Percentiles rank a stretch among this genome's conserved stretches.
These are phyloP conservation scores for Trypanosoma boissoni DNA, from an alignment of 208 protist species.

Conservation along the genomic window DNA sequence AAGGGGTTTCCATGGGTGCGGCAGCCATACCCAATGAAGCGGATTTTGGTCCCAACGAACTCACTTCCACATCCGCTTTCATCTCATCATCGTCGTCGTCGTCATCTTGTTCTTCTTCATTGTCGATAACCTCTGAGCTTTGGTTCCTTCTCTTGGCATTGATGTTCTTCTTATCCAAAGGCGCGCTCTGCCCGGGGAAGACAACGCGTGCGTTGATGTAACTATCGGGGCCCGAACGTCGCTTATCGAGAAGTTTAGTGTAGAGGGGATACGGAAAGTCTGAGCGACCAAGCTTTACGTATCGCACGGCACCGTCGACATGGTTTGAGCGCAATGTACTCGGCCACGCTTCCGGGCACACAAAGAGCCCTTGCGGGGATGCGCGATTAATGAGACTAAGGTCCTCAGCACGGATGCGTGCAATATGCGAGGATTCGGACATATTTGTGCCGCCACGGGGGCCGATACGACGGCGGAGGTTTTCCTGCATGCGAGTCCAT, in stretches of 20 bases:
- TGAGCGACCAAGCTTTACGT: conserved; percentile 58
- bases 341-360: conserved; percentile 49
- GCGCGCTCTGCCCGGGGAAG: conserved; percentile 14
- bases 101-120: no score
- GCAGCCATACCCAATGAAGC: no score
- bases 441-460: conserved; percentile 34
- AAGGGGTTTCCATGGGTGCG: neutral
- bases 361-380: conserved; percentile 23
- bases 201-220: conserved; percentile 53
- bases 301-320: conserved; percentile 32
- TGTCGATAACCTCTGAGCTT: no score
- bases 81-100: conserved; percentile 3
- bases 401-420: conserved; percentile 56
- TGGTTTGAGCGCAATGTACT: conserved; percentile 45
- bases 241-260: conserved; percentile 40
- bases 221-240: conserved; percentile 34
- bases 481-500: conserved; percentile 43
- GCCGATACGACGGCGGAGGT: conserved; percentile 19
- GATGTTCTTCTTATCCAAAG: no score
- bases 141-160: no score
- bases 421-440: conserved; percentile 23
- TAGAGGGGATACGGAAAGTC: conserved; percentile 73
- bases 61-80: neutral
- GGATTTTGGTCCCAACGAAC: neutral
- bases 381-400: conserved; percentile 42